Evolutionary conservation across 2,329 filamentous ascomycete species (phyloP).

Genomic region (Neopestalotiopsis sp.): DNA sequence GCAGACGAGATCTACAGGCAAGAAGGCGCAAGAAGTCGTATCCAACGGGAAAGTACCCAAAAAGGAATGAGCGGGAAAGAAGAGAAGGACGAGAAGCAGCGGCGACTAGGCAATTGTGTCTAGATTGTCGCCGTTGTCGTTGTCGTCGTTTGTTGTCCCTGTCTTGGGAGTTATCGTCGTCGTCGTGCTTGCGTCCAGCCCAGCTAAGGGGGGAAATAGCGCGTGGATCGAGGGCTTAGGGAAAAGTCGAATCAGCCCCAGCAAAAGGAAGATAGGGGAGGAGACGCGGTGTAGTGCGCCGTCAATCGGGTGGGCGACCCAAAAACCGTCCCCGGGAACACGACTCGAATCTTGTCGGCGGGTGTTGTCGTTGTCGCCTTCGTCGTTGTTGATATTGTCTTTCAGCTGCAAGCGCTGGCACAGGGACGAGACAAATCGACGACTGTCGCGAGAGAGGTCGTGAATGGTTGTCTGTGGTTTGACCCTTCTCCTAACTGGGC

Average conservation of each 20-base stretch:
- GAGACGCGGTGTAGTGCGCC: not conserved
- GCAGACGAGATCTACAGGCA: conserved; percentile 6
- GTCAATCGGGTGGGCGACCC: not conserved
- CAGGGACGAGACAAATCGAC: conserved; percentile 26
- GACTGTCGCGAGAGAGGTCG: conserved; percentile 37
- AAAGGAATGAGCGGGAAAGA: conserved; percentile 1
- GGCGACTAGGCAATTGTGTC: not conserved
- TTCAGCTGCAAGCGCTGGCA: conserved; percentile 26
- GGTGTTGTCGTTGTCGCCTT: not conserved
- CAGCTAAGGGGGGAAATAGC: conserved; percentile 19
- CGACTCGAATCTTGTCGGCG: not conserved
- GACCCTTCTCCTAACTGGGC: conserved; percentile 37
- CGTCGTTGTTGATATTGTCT: not conserved
- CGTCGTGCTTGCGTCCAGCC: conserved; percentile 11
- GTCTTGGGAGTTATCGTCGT: not conserved
- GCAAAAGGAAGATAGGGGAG: not conserved
- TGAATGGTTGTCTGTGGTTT: conserved; percentile 39
- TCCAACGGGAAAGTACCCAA: not conserved
- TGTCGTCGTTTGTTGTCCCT: not conserved
- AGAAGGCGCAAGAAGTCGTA: not conserved
- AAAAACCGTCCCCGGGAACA: not conserved
- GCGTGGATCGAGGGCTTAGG: conserved; percentile 18
- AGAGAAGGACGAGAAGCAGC: not conserved
- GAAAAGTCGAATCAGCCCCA: conserved; percentile 12
- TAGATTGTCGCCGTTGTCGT: not conserved